phyloP scores from a whole-genome alignment of 768 basidiomycete genomes.

The Leccinum disarticulatum region DNA sequence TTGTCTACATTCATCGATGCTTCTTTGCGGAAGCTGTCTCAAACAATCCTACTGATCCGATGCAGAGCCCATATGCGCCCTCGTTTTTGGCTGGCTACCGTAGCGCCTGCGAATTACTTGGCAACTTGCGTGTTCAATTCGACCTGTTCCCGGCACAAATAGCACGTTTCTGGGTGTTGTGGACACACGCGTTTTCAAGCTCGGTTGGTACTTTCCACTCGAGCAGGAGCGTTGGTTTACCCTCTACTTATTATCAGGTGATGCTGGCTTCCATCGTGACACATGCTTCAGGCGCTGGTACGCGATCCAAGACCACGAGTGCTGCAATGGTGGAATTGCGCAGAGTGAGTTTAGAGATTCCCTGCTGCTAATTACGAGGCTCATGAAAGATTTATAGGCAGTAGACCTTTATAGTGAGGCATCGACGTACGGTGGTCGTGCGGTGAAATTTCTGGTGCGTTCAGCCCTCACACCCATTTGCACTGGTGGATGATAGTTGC shows the following conservation, averaged over 20 bases:
- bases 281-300: conserved; percentile 46
- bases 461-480: not conserved
- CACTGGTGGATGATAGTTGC: conserved; percentile 4
- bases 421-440: conserved; percentile 61
- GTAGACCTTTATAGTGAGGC: conserved; percentile 65
- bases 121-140: conserved; percentile 48
- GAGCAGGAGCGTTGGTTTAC: not conserved
- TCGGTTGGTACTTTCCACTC: conserved; percentile 41
- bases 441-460: conserved; percentile 68
- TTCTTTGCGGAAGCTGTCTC: conserved; percentile 75
- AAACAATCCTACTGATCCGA: conserved; percentile 63
- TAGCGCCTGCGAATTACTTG: conserved; percentile 60
- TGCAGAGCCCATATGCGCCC: conserved; percentile 64
- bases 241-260: conserved; percentile 42
- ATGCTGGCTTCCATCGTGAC: conserved; percentile 80
- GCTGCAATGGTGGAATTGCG: conserved; percentile 69
- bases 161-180: conserved; percentile 67
- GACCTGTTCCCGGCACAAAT: conserved; percentile 55
- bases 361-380: not conserved
- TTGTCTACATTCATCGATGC: conserved; percentile 71
- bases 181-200: conserved; percentile 72
- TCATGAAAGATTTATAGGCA: conserved; percentile 33
- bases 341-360: conserved; percentile 14
- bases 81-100: conserved; percentile 69
- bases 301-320: conserved; percentile 63